These are phyloP conservation scores for Falciphora oryzae DNA, from an alignment of 2,329 filamentous ascomycete species.

Conservation along the genomic window DNA sequence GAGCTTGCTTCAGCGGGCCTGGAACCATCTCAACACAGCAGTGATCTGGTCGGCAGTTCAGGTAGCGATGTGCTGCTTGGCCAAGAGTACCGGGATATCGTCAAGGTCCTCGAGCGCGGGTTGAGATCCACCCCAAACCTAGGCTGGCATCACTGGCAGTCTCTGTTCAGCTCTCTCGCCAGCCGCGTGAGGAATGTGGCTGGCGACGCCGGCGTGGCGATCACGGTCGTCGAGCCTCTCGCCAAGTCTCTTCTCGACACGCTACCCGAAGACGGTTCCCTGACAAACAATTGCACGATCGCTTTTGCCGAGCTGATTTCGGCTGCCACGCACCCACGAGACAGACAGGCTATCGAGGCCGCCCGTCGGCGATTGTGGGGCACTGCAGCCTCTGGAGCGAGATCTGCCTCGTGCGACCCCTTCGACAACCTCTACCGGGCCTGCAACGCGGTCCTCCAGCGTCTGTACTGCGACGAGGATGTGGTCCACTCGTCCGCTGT, in stretches of 20 bases:
- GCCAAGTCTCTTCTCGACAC: constrained; percentile 47
- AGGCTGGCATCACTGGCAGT: constrained; percentile 40
- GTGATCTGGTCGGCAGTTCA: constrained; percentile 32
- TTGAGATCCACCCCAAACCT: constrained; percentile 43
- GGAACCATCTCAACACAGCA: constrained; percentile 31
- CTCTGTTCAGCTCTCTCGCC: constrained; percentile 52
- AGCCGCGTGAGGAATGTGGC: constrained; percentile 54
- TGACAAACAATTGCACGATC: constrained; percentile 25
- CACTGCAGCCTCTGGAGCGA: constrained; percentile 34
- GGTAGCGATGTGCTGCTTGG: constrained; percentile 45
- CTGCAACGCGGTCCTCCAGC: constrained; percentile 44
- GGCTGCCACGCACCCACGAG: constrained; percentile 48
- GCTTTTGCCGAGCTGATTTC: constrained; percentile 38
- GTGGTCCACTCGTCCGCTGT: constrained; percentile 32
- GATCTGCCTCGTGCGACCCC: constrained; percentile 47
- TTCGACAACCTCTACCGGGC: constrained; percentile 63
- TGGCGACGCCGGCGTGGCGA: constrained; percentile 60
- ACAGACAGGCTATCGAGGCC: constrained; percentile 58
- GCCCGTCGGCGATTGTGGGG: constrained; percentile 64
- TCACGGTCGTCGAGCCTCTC: constrained; percentile 66
- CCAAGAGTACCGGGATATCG: constrained; percentile 63
- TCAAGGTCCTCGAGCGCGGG: constrained; percentile 61
- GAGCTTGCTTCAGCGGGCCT: constrained; percentile 38
- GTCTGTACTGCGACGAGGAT: constrained; percentile 39
- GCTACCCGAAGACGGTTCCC: constrained; percentile 17